These are phyloP conservation scores for Microsporum ferrugineum DNA, from an alignment of 2,329 filamentous ascomycete species.

Conservation along the genomic window DNA sequence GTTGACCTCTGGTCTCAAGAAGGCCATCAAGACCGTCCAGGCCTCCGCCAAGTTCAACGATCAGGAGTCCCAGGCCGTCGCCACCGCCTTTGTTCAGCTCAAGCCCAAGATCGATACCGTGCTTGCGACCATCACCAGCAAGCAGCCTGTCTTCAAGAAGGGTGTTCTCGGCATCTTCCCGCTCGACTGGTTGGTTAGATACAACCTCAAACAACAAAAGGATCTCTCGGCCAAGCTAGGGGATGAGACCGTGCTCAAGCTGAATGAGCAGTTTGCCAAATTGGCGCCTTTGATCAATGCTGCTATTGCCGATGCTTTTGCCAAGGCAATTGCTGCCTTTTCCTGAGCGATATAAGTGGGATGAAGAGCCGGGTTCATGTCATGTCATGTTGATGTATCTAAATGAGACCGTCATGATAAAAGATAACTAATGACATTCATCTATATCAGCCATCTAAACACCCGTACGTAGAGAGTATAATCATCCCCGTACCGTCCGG, in stretches of 20 bases:
- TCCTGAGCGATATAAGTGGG: not conserved
- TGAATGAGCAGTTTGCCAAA: not conserved
- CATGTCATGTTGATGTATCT: not conserved
- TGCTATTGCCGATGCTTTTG: not conserved
- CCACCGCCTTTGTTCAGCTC: not conserved
- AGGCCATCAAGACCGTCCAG: not conserved
- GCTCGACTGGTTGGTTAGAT: not conserved
- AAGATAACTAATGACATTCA: not conserved
- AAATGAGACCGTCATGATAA: not conserved
- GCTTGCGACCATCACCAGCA: not conserved
- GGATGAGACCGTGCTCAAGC: not conserved
- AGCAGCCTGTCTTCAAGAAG: slow-evolving; percentile 1
- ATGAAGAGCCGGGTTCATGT: not conserved
- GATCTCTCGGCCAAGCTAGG: not conserved
- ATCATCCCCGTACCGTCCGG: not conserved
- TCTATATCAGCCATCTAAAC: not conserved
- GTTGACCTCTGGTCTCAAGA: not conserved
- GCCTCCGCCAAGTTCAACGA: not conserved
- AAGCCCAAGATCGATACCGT: slow-evolving; percentile 1
- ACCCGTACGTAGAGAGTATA: not conserved
- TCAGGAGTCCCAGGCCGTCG: slow-evolving; percentile 1
- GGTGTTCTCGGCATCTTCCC: not conserved
- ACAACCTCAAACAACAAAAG: not conserved
- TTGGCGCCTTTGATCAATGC: not conserved
- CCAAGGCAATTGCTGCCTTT: not conserved